Evolutionary conservation across 1,139 yeast genomes (phyloP), one percentile per base, ranked within the genome.

Genomic region (Scheffersomyces lignicola): DNA sequence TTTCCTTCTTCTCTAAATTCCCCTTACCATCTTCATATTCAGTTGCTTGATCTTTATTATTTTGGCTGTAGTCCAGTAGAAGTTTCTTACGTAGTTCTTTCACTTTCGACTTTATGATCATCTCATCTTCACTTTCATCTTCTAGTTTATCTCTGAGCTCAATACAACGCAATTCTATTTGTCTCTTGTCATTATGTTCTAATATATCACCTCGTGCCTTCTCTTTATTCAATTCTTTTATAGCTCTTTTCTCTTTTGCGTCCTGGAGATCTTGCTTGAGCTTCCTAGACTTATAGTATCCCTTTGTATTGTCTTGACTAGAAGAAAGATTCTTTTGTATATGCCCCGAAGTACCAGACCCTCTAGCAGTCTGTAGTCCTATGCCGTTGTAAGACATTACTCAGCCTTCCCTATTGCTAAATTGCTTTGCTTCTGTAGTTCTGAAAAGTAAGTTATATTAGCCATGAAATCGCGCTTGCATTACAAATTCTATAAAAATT

Each of bases 261-360:
- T 41, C 22, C 44, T 38, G 24, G 42, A 45, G 14, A 34, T 40
- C n/a, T 33, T 47, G 29, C 18, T 37, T 20, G 35, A 34, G 26
- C 39, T 48, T 36, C 36, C 48, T 31, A 40, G 37, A 16, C 35
- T 36, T 34, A 29, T 38, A 43, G 29, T 48, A 38, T 24, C 54
- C 51, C 42, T 48, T 42, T 22, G 43, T 43, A 21, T 48, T 43
- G 27, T 42, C 35, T 23, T 48, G 44, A 15, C 10, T 12, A 10
- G 63, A 48, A 0, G 76, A 62, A 5, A 65, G 43, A 43, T 73
- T 83, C 37, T 69, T 62, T 51, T 81, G 84, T 4, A 84, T 69
- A 49, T 73, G 71, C 0, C 94, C 94, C 28, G 83, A 81, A 1
- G 92, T 83, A 0, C 87, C 87, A 0, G 84, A 67, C 0, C 94